Percentiles rank a stretch among this genome's conserved stretches.
Evolutionary conservation across 2,329 filamentous ascomycete genomes (phyloP).

Genomic region (Penicillium sp.): DNA sequence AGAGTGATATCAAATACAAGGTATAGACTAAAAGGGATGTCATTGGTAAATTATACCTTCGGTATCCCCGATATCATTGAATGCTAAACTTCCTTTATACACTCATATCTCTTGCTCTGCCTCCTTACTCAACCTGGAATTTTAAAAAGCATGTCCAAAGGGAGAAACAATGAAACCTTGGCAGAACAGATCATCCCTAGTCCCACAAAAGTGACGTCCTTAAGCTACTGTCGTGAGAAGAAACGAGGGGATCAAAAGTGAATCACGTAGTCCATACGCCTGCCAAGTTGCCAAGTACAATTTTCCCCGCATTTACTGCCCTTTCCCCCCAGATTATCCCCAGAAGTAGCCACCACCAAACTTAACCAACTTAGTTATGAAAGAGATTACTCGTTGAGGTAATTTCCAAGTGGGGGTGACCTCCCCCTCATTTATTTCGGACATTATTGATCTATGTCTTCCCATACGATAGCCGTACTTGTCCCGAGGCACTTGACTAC

Average conservation of each 20-base stretch:
- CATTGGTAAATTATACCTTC: too few relatives aligned
- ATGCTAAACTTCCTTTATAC: too few relatives aligned
- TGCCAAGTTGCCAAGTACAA: constrained; percentile 7
- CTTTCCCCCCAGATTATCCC: constrained; percentile 5
- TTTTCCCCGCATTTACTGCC: constrained; percentile 3
- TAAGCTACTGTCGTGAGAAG: neutral
- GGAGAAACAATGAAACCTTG: neutral
- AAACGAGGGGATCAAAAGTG: too few relatives aligned
- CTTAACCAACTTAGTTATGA: neutral
- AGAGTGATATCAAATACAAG: too few relatives aligned
- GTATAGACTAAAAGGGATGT: too few relatives aligned
- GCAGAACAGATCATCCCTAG: neutral
- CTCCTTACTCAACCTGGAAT: too few relatives aligned
- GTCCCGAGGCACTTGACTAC: constrained; percentile 11
- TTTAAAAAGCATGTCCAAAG: too few relatives aligned
- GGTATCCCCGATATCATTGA: too few relatives aligned
- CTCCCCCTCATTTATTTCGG: constrained; percentile 8
- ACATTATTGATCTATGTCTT: neutral
- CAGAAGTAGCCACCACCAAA: neutral
- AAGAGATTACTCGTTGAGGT: neutral
- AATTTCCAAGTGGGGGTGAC: neutral
- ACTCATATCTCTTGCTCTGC: too few relatives aligned
- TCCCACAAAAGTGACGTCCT: neutral
- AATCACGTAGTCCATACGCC: neutral
- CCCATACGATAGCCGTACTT: neutral